A percentile compares a stretch with the other conserved stretches of the same genome.
Conservation (phyloP, 2,329 filamentous ascomycete species). For the Microsporum audouinii region DNA sequence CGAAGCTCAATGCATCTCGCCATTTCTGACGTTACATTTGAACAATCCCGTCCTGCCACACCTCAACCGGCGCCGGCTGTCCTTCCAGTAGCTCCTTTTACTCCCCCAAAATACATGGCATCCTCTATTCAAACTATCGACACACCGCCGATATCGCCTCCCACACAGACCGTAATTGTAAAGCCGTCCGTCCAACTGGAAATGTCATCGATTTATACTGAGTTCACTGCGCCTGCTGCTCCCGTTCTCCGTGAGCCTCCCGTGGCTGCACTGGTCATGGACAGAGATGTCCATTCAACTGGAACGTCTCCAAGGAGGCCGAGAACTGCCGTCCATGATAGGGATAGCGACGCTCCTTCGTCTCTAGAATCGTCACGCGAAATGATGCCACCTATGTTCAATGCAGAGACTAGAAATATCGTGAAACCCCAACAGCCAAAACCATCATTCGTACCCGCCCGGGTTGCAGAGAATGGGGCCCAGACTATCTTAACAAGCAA, state of each 20-base stretch:
- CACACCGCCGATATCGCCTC: constrained; percentile 8
- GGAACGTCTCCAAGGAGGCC: constrained; percentile 12
- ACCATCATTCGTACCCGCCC: constrained; percentile 19
- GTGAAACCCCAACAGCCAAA: neutral
- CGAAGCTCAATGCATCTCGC: constrained; percentile 18
- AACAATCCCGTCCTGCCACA: constrained; percentile 23
- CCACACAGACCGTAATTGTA: neutral
- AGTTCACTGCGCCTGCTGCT: constrained; percentile 13
- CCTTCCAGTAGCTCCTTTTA: neutral
- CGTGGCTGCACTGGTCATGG: neutral
- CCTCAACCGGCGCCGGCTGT: neutral
- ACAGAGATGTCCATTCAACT: constrained; percentile 9
- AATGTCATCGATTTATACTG: constrained; percentile 23
- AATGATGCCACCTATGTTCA: neutral
- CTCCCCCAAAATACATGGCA: neutral
- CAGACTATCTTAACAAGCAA: constrained; percentile 77
- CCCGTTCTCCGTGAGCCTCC: constrained; percentile 10
- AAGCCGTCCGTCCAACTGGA: constrained; percentile 15
- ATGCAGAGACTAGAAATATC: neutral
- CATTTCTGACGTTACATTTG: constrained; percentile 24
- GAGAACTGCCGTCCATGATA: constrained; percentile 15
- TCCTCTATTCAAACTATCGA: constrained; percentile 11
- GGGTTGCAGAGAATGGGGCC: constrained; percentile 57
- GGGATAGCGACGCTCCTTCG: neutral
- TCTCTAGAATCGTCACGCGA: neutral